Percentiles rank a stretch among this genome's conserved stretches.
Conservation (phyloP, 805 yeast species). For the Cephaloascus albidus region DNA sequence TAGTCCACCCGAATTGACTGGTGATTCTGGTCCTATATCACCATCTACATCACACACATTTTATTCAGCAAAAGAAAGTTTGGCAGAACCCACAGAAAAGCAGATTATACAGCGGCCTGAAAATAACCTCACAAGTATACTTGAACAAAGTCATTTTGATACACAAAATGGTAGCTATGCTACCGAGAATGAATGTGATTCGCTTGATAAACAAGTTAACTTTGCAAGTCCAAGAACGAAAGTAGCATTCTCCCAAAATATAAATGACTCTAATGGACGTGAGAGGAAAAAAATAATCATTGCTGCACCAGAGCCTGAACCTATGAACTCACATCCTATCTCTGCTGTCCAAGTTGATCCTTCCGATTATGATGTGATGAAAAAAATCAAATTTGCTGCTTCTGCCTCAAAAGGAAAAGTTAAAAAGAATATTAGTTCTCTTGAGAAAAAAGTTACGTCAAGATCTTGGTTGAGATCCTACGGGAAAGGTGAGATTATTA, state of each 20-base stretch:
- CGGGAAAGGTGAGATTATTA: slow-evolving; percentile 52
- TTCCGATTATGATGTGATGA: slow-evolving; percentile 6
- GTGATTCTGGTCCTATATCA: neutral
- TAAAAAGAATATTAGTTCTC: slow-evolving; percentile 6
- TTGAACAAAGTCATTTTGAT: neutral
- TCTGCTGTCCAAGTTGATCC: slow-evolving; percentile 2
- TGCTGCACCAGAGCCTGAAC: neutral
- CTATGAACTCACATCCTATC: neutral
- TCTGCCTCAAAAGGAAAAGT: slow-evolving; percentile 14
- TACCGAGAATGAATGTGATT: too few species aligned
- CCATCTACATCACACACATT: neutral
- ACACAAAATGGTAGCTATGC: neutral
- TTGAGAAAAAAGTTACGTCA: slow-evolving; percentile 10
- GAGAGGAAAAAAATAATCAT: neutral
- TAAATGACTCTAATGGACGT: too few species aligned
- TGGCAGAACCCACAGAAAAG: neutral
- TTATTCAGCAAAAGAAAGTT: neutral
- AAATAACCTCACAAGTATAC: neutral
- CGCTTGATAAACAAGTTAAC: neutral
- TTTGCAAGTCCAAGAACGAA: neutral
- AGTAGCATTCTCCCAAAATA: neutral
- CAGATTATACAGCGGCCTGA: too few species aligned
- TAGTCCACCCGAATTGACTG: neutral
- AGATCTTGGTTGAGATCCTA: slow-evolving; percentile 18
- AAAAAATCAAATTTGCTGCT: slow-evolving; percentile 15